Conservation (phyloP, 2,329 filamentous ascomycete genomes). For the Fusarium chuoi region DNA sequence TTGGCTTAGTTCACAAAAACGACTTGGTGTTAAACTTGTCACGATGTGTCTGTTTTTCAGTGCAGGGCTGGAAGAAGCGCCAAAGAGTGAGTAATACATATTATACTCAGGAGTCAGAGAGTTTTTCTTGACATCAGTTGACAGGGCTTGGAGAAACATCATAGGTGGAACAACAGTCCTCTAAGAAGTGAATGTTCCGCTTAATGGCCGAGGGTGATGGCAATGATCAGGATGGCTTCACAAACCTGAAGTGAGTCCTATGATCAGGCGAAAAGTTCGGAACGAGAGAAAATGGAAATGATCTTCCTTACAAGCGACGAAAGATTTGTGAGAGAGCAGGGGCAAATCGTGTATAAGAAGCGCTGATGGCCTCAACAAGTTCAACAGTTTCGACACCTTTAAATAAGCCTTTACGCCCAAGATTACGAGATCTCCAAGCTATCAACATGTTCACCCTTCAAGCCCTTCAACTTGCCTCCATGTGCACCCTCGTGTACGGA, state of each 20-base stretch:
- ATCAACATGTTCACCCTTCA: background rate
- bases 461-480: background rate
- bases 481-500: background rate
- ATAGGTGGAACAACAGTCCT: background rate
- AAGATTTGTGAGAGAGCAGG: accelerated
- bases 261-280: background rate
- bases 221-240: background rate
- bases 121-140: background rate
- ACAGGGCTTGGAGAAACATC: accelerated
- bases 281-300: background rate
- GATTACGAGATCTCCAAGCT: background rate
- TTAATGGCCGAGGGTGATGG: background rate
- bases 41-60: background rate
- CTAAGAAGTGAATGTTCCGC: background rate
- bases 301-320: accelerated
- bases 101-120: accelerated
- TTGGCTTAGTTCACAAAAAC: background rate
- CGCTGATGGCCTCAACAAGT: accelerated
- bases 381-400: accelerated
- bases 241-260: accelerated
- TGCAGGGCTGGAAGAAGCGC: background rate
- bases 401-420: background rate
- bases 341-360: background rate
- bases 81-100: background rate
- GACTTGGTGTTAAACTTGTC: background rate